Evolutionary conservation across 805 yeast species (phyloP), one percentile per base, ranked within the genome.

Genomic region (Candida quercuum): DNA sequence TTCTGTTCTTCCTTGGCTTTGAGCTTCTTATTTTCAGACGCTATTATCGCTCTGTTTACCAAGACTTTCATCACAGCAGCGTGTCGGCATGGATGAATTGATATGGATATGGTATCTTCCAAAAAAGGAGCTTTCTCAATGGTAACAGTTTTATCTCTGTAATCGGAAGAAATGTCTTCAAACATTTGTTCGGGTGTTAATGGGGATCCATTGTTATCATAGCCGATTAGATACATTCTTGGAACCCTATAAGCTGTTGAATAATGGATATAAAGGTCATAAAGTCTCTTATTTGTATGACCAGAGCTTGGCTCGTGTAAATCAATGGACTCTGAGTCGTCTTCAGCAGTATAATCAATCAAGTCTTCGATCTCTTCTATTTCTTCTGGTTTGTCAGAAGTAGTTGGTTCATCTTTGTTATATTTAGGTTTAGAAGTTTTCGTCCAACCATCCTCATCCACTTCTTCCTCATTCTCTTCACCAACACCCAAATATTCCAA

Each of bases 161-260:
- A 93, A 57, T 93, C 99, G 27, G 82, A 74, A 2, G 89, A 76
- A 32, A 93, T 87, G 60, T 93, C 99, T 56, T 91, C 94, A 63
- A 89, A 88, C 98, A 93, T 93, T 52, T 84, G 81, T 24, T 78
- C 71, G 2, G 98, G 96, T 23, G 84, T 67, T 28, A 93, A 65
- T 2, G 98, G 99, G 13, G 79, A 71, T 0, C 99, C 98, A 43
- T 83, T 76, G 10, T 79, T 69, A 53, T 78, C 80, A 64, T 78
- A 93, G 0, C 99, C 99, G 12, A 86, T 87, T 29, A 93, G 64
- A 54, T 88, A 93, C 74, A 94, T 71, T 65, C 93, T 88, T 21
- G 99, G 99, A 5, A 93, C 99, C 31, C 98, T 72, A 57, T 93
- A 93, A 1, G 96, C 84, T 0, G 99, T 91, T 10, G 96, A 86